A percentile compares a stretch with the other conserved stretches of the same genome.
These are phyloP conservation scores for Vitellaria paradoxa DNA, from an alignment of 179 eudicot genomes.

Conservation along the genomic window DNA sequence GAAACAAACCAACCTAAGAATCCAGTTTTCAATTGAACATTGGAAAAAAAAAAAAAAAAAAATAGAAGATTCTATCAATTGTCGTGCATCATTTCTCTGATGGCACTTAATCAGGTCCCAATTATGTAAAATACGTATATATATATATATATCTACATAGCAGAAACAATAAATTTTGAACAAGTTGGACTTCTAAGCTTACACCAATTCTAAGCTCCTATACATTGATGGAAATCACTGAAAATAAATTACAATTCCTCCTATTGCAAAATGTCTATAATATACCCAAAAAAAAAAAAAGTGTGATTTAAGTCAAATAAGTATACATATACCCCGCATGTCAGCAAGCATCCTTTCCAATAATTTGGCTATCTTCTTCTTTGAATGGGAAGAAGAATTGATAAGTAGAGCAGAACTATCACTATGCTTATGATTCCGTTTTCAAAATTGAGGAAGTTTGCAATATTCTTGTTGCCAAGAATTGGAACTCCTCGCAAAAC, in stretches of 20 bases:
- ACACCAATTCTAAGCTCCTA: background rate
- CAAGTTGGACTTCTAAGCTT: background rate
- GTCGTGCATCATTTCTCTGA: too few relatives aligned
- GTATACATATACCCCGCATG: background rate
- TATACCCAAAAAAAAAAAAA: background rate
- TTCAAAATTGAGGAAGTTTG: too few relatives aligned
- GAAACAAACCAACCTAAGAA: too few relatives aligned
- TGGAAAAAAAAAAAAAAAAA: too few relatives aligned
- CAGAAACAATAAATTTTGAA: background rate
- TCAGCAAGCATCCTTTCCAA: background rate
- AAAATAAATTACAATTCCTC: constrained; percentile 3
- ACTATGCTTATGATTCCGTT: background rate
- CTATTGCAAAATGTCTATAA: background rate
- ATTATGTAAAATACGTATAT: too few relatives aligned
- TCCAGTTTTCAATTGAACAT: too few relatives aligned
- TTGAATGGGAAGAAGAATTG: background rate
- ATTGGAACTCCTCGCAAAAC: too few relatives aligned
- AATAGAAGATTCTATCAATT: too few relatives aligned
- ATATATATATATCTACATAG: too few relatives aligned
- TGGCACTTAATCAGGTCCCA: too few relatives aligned
- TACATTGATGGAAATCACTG: background rate
- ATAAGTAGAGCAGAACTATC: background rate
- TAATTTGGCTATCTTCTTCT: background rate
- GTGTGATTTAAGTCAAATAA: background rate
- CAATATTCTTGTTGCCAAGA: too few relatives aligned